These are phyloP conservation scores for Naganishia albida DNA, from an alignment of 1,284 basidiomycete genomes.

Conservation along the genomic window DNA sequence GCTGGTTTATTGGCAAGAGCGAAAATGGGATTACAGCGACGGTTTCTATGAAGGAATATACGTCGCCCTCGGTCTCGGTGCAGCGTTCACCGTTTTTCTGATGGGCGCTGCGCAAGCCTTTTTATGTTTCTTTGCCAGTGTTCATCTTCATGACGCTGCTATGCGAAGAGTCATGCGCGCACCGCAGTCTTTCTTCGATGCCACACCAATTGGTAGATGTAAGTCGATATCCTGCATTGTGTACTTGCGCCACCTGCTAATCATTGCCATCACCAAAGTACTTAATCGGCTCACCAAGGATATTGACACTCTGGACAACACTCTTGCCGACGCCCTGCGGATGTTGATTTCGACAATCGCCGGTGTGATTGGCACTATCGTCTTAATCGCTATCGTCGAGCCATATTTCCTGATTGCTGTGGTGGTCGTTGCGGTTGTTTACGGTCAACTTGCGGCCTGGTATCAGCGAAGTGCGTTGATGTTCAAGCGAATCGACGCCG, in stretches of 20 bases:
- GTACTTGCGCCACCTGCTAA: constrained; percentile 53
- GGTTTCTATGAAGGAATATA: constrained; percentile 61
- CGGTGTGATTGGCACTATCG: constrained; percentile 69
- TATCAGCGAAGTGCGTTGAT: constrained; percentile 87
- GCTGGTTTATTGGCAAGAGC: constrained; percentile 46
- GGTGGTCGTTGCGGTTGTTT: constrained; percentile 60
- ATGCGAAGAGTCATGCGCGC: constrained; percentile 67
- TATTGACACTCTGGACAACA: constrained; percentile 51
- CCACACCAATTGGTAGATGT: constrained; percentile 77
- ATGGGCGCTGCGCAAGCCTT: constrained; percentile 57
- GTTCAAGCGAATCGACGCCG: constrained; percentile 70
- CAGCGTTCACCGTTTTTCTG: constrained; percentile 58
- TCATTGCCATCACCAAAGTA: constrained; percentile 68
- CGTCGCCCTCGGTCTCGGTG: constrained; percentile 58
- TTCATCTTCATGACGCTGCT: constrained; percentile 59
- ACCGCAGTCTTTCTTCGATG: constrained; percentile 87
- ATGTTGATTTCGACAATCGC: constrained; percentile 70
- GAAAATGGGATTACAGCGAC: constrained; percentile 31
- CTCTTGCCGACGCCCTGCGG: constrained; percentile 67
- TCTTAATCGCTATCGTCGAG: constrained; percentile 72
- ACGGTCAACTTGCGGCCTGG: constrained; percentile 68
- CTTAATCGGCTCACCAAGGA: constrained; percentile 47
- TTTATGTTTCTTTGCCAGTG: constrained; percentile 66
- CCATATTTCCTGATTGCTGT: constrained; percentile 84
- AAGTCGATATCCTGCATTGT: background rate